A percentile compares a stretch with the other conserved stretches of the same genome.
These are phyloP conservation scores for Senna siamea DNA, from an alignment of 306 rosid species.

Conservation along the genomic window DNA sequence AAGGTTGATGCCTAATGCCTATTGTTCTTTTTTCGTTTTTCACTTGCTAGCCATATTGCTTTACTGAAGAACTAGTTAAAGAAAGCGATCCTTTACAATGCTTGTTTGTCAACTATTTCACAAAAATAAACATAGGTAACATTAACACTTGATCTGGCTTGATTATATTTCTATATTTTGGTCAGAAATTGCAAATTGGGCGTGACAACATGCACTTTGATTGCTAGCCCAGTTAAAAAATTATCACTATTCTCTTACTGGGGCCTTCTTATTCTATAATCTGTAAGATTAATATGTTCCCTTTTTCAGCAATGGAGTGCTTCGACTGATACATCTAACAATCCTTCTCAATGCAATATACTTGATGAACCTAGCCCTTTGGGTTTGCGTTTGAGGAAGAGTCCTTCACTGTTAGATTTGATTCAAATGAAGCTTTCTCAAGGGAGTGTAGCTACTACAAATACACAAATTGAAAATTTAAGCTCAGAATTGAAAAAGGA, in stretches of 20 bases:
- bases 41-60: constrained; percentile 4
- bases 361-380: constrained; percentile 95
- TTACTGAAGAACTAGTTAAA: not conserved
- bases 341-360: constrained; percentile 57
- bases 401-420: constrained; percentile 82
- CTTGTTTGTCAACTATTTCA: not conserved
- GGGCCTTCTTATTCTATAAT: not conserved
- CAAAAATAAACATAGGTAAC: not conserved
- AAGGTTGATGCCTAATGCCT: too few relatives aligned
- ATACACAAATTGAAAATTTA: constrained; percentile 36
- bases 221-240: not conserved
- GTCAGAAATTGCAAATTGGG: not conserved
- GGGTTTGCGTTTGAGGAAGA: constrained; percentile 83
- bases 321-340: constrained; percentile 37
- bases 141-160: not conserved
- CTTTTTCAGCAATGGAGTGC: constrained; percentile 37
- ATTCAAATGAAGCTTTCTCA: constrained; percentile 85
- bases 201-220: too few relatives aligned
- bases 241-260: not conserved
- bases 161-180: not conserved
- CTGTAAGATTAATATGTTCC: not conserved
- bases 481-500: constrained; percentile 50
- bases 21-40: constrained; percentile 4
- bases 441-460: constrained; percentile 41
- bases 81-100: not conserved